phyloP scores from a whole-genome alignment of 1,139 yeast species.

The Diutina catenulata region DNA sequence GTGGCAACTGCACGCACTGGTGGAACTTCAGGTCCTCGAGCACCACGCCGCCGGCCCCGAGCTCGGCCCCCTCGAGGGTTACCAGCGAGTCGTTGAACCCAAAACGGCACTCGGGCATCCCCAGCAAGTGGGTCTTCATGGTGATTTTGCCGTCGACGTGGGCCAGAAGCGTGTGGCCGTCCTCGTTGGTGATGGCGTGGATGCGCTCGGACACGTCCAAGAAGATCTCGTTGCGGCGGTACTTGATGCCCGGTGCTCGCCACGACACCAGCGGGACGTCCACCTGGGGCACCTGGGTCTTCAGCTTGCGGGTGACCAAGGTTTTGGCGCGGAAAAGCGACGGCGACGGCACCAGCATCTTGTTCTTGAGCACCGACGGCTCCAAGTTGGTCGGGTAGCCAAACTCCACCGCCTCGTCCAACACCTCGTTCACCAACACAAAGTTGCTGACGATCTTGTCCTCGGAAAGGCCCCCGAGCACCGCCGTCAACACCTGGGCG shows the following conservation, averaged over 20 bases:
- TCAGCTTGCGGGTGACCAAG: slow-evolving; percentile 7
- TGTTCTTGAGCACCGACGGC: slow-evolving; percentile 15
- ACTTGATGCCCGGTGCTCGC: slow-evolving; percentile 64
- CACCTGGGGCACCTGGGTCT: slow-evolving; percentile 3
- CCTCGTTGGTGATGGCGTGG: slow-evolving; percentile 50
- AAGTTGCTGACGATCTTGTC: slow-evolving; percentile 39
- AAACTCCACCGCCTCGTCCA: slow-evolving; percentile 69
- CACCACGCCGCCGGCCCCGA: slow-evolving; percentile 23
- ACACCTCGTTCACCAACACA: slow-evolving; percentile 55
- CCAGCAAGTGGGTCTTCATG: slow-evolving; percentile 64
- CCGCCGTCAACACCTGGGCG: slow-evolving; percentile 24
- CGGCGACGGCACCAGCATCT: not conserved
- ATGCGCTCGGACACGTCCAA: slow-evolving; percentile 69
- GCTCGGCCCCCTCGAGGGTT: slow-evolving; percentile 12
- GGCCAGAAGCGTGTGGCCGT: slow-evolving; percentile 52
- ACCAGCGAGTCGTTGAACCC: slow-evolving; percentile 40
- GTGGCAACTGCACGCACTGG: slow-evolving; percentile 62
- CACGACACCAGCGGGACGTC: slow-evolving; percentile 30
- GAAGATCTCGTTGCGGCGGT: slow-evolving; percentile 72
- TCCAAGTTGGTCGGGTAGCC: slow-evolving; percentile 79
- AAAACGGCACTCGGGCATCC: slow-evolving; percentile 59
- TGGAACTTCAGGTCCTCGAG: slow-evolving; percentile 68
- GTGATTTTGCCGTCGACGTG: slow-evolving; percentile 70
- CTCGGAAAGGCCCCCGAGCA: slow-evolving; percentile 15
- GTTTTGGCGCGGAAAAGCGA: not conserved